A percentile compares a stretch with the other conserved stretches of the same genome.
Conservation (phyloP, 164 flowering plant genomes). For the Saururus chinensis region DNA sequence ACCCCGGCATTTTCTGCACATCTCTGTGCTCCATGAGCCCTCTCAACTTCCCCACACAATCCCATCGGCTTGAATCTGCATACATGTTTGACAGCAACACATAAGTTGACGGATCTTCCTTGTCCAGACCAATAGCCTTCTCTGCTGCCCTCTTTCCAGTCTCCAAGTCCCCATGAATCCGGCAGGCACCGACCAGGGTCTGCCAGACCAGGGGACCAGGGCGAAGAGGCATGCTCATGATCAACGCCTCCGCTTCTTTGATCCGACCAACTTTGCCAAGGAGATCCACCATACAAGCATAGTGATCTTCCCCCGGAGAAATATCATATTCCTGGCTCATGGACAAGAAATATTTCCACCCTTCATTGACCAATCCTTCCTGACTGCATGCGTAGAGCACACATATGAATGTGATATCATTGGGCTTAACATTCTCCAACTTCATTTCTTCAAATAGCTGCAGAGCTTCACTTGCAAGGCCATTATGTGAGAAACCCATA, state of each 20-base stretch:
- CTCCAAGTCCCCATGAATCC: slow-evolving; percentile 50
- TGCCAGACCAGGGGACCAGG: slow-evolving; percentile 64
- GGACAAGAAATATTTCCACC: slow-evolving; percentile 43
- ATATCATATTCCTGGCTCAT: slow-evolving; percentile 43
- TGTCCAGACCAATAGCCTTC: slow-evolving; percentile 32
- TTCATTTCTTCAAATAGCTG: slow-evolving; percentile 50
- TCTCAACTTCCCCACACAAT: slow-evolving; percentile 35
- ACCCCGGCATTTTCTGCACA: slow-evolving; percentile 56
- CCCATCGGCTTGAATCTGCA: slow-evolving; percentile 53
- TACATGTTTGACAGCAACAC: slow-evolving; percentile 53
- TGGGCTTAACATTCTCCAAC: slow-evolving; percentile 33
- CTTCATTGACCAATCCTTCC: slow-evolving; percentile 53
- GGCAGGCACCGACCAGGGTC: slow-evolving; percentile 60
- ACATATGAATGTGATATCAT: slow-evolving; percentile 60
- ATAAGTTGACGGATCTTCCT: slow-evolving; percentile 52
- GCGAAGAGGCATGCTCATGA: slow-evolving; percentile 43
- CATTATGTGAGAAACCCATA: slow-evolving; percentile 69
- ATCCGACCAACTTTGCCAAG: slow-evolving; percentile 52
- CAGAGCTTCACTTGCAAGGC: slow-evolving; percentile 40
- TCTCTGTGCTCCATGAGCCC: slow-evolving; percentile 38
- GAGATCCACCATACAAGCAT: slow-evolving; percentile 66
- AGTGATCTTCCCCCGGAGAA: slow-evolving; percentile 65
- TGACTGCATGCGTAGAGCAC: slow-evolving; percentile 73
- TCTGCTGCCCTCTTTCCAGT: slow-evolving; percentile 55
- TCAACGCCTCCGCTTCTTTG: slow-evolving; percentile 55